These are phyloP conservation scores for Isabelozyma rhagii DNA, from an alignment of 805 yeast genomes.

Conservation along the genomic window DNA sequence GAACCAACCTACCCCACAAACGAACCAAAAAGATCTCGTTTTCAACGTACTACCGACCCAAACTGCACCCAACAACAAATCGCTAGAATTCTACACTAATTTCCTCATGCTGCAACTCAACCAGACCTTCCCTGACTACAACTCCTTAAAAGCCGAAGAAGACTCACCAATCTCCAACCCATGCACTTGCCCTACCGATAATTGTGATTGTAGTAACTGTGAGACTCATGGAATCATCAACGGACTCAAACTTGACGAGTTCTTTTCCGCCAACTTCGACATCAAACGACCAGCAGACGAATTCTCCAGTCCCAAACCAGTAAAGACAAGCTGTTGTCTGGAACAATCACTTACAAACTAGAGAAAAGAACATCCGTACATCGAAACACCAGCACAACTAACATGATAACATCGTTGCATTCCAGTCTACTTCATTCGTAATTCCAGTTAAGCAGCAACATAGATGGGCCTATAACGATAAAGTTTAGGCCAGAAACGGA, in stretches of 20 bases:
- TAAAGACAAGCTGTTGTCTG: background rate
- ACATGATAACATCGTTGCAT: too few relatives aligned
- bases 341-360: background rate
- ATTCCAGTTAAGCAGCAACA: background rate
- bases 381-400: too few relatives aligned
- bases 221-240: conserved; percentile 45
- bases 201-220: conserved; percentile 40
- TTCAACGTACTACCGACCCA: background rate
- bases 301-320: background rate
- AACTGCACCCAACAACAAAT: background rate
- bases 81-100: background rate
- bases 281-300: background rate
- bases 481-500: too few relatives aligned
- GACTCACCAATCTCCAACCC: conserved; percentile 4
- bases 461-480: too few relatives aligned
- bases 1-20: conserved; percentile 2
- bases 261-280: conserved; percentile 13
- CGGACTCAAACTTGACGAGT: conserved; percentile 39
- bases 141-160: background rate
- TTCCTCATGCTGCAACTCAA: background rate
- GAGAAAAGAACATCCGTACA: background rate
- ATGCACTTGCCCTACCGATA: conserved; percentile 25
- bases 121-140: background rate
- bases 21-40: background rate
- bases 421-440: background rate